A percentile compares a stretch with the other conserved stretches of the same genome.
phyloP scores from a whole-genome alignment of 1,284 basidiomycete genomes.

The Waitea zeae region DNA sequence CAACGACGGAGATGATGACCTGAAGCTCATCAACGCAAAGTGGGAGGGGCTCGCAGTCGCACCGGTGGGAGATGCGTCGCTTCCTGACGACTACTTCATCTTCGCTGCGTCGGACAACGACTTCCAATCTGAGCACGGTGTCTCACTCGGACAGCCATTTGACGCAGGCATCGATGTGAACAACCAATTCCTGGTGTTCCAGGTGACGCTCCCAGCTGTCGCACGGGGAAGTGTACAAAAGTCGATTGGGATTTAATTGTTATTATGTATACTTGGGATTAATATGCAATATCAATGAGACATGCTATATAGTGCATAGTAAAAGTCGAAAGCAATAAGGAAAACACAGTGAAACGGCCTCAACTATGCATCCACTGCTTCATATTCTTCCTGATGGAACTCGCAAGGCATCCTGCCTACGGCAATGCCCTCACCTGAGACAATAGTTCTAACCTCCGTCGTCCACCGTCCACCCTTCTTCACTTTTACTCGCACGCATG shows the following conservation, averaged over 20 bases:
- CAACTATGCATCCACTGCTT: background rate
- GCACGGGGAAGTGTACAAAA: too few relatives aligned
- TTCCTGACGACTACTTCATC: conserved; percentile 50
- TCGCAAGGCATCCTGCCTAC: conserved; percentile 55
- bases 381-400: conserved; percentile 27
- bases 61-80: conserved; percentile 27
- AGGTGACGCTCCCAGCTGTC: conserved; percentile 42
- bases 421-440: conserved; percentile 51
- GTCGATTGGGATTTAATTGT: too few relatives aligned
- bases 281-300: too few relatives aligned
- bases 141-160: conserved; percentile 32
- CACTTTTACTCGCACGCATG: conserved; percentile 24
- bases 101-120: conserved; percentile 53
- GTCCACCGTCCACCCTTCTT: conserved; percentile 10
- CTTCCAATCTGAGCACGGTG: conserved; percentile 41
- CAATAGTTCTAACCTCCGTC: conserved; percentile 22
- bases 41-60: conserved; percentile 53
- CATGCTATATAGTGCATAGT: too few relatives aligned
- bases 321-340: background rate
- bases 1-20: conserved; percentile 27
- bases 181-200: conserved; percentile 51
- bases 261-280: too few relatives aligned
- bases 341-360: background rate
- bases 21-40: conserved; percentile 43
- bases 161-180: conserved; percentile 37